Base-by-base conservation (phyloP, 106 monocot genomes). In the Hemerocallis citrina region DNA sequence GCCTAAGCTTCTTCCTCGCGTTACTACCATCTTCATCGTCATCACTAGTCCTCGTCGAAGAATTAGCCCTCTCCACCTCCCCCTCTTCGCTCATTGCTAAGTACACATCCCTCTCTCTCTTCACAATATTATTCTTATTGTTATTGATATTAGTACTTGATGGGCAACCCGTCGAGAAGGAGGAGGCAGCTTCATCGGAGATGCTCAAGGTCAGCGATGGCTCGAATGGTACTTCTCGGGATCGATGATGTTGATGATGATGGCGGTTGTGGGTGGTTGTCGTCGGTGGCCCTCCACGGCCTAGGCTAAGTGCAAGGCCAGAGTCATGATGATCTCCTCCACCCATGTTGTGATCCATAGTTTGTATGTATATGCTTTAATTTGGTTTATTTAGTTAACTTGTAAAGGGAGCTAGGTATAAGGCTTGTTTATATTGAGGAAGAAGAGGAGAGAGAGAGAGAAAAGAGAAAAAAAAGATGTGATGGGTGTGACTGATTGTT, bases 21-120 rank as follows among this genome's bases (percentile, higher is more conserved):
- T 80, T 57, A n/a, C n/a, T n/a, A 13, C 80, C 72, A 9, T 74
- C 76, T 17, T 80, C 80, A 36, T 85, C 85, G 7, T 76, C 85
- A 52, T 75, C 75, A 44, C 71, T 57, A 12, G 47, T 24, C 37
- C 65, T 52, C 15, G 81, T 68, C 1, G 68, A 38, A 5, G 16
- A 0, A 0, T 31, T 15, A 5, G 20, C 64, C 29, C 72, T 72
- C 54, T 72, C 76, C 8, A 61, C 59, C 47, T 81, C 75, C 5
- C 34, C 63, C 54, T 72, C 72, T 16, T 67, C 72, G 7, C 0
- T 47, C n/a, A n/a, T n/a, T n/a, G n/a, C n/a, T n/a, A n/a, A n/a
- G 8, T 31, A 24, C 0, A 14, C 65, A 4, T 60, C 86, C 48
- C 59, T 72, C 56, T 81, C 81, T 28, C 34, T 58, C 71, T 81